Percentiles rank a stretch among this genome's conserved stretches.
Evolutionary conservation across 1,284 basidiomycete genomes (phyloP).

Genomic region (Trichosporon ovoides): DNA sequence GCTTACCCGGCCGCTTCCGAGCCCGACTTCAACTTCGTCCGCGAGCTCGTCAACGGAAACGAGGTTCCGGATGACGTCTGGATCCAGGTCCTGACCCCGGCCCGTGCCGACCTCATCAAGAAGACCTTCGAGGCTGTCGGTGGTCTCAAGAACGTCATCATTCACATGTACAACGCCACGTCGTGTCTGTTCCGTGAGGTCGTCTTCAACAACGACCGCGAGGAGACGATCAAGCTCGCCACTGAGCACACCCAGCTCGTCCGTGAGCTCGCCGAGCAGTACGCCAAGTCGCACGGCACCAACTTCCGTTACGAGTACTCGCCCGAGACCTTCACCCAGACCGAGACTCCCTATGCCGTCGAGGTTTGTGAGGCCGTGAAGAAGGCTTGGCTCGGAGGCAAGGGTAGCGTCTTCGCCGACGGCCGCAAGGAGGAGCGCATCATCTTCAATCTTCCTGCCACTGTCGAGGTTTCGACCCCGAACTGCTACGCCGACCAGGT

Average conservation of each 20-base stretch:
- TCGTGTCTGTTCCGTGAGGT: constrained; percentile 89
- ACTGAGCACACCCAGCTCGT: constrained; percentile 83
- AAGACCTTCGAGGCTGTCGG: constrained; percentile 86
- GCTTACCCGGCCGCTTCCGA: constrained; percentile 95
- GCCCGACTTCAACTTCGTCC: constrained; percentile 90
- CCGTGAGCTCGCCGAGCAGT: constrained; percentile 75
- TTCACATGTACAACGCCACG: constrained; percentile 99
- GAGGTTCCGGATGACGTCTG: constrained; percentile 94
- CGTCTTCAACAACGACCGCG: constrained; percentile 89
- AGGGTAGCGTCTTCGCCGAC: constrained; percentile 56
- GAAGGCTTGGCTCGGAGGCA: constrained; percentile 63
- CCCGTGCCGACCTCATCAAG: constrained; percentile 89
- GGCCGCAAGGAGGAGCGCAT: constrained; percentile 70
- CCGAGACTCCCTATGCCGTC: constrained; percentile 90
- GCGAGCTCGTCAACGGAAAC: constrained; percentile 70
- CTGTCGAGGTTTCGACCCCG: constrained; percentile 94
- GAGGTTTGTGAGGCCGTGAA: constrained; percentile 94
- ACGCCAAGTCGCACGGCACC: constrained; percentile 75
- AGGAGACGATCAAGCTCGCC: constrained; percentile 81
- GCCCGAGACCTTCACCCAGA: constrained; percentile 98
- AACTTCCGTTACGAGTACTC: constrained; percentile 96
- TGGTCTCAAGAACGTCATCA: constrained; percentile 84
- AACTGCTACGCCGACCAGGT: constrained; percentile 99
- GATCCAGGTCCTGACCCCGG: constrained; percentile 94
- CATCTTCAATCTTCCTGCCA: constrained; percentile 97